Conservation (phyloP, 768 basidiomycete genomes). For the Mycena olivaceomarginata region DNA sequence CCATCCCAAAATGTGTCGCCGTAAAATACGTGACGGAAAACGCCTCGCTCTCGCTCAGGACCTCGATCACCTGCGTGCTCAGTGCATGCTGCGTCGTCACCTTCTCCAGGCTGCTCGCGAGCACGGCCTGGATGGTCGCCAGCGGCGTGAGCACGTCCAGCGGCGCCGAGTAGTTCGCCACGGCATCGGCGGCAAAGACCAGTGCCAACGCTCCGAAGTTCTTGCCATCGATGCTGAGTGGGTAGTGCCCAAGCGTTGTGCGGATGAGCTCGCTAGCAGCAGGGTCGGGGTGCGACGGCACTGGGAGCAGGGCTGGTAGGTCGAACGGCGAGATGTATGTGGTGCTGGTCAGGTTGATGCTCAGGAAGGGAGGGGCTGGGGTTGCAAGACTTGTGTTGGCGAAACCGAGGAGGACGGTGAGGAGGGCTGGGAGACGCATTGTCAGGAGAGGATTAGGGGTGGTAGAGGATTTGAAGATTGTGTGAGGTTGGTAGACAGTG, state of each 20-base stretch:
- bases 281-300: slow-evolving; percentile 30
- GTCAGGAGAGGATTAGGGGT: slow-evolving; percentile 27
- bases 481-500: slow-evolving; percentile 31
- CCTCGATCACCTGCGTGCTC: slow-evolving; percentile 33
- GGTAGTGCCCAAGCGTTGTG: slow-evolving; percentile 29
- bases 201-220: slow-evolving; percentile 28
- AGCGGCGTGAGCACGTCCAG: slow-evolving; percentile 30
- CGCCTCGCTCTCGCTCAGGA: slow-evolving; percentile 32
- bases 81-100: slow-evolving; percentile 33
- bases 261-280: slow-evolving; percentile 33
- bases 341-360: slow-evolving; percentile 34
- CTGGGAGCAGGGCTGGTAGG: slow-evolving; percentile 33
- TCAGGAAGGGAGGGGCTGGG: slow-evolving; percentile 18
- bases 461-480: slow-evolving; percentile 28
- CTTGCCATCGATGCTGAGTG: slow-evolving; percentile 34
- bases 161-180: slow-evolving; percentile 36
- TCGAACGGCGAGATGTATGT: slow-evolving; percentile 29
- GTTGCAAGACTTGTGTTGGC: slow-evolving; percentile 29
- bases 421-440: slow-evolving; percentile 34
- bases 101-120: slow-evolving; percentile 32
- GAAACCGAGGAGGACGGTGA: slow-evolving; percentile 29
- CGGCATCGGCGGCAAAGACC: slow-evolving; percentile 32
- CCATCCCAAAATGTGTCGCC: slow-evolving; percentile 34
- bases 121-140: slow-evolving; percentile 30
- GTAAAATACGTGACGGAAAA: slow-evolving; percentile 35